Base-by-base conservation (phyloP, 768 basidiomycete species). In the Serendipita sp. region DNA sequence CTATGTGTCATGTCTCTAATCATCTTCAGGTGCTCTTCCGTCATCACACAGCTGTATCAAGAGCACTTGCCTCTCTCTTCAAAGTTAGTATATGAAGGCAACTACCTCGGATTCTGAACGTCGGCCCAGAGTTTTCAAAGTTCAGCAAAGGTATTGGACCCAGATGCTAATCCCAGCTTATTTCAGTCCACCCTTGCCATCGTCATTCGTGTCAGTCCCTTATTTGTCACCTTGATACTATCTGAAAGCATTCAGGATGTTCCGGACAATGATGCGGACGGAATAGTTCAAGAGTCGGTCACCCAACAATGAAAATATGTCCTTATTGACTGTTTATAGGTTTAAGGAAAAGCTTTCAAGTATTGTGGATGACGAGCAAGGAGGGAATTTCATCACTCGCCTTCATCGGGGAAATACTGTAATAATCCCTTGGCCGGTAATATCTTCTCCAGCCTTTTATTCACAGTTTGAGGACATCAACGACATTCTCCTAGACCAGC, bases 371-470 rank as follows among this genome's bases (percentile, higher is more conserved):
- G 76, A 80, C 3, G 83, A 86, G 65, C 81, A 83, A 70, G 80
- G 76, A 35, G 74, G 78, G 0, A 86, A 86, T 66, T 85, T 86
- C 68, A 83, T 86, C 65, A 78, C 81, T n/a, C 78, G 76, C 0
- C 76, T 85, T 3, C 85, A 85, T 65, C 75, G 76, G 0, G 83
- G 83, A 1, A 76, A 76, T 62, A 67, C 85, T 3, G 75, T 75
- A 45, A 84, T 86, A 13, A 76, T 84, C 8, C 84, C 84, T 3
- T 86, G 85, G 85, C 83, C 83, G 0, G 81, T 86, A 51, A 84
- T 86, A 34, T 80, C 83, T 67, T 84, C 83, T 0, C 76, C 72
- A 48, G 78, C 82, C 28, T 86, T 86, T 69, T 86, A 86, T 66
- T 74, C 70, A 2, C 68, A 83, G n/a, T 83, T 85, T 64, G 74